Percentiles rank a stretch among this genome's conserved stretches.
These are phyloP conservation scores for Pythium insidiosum DNA, from an alignment of 352 stramenopile genomes.

Conservation along the genomic window DNA sequence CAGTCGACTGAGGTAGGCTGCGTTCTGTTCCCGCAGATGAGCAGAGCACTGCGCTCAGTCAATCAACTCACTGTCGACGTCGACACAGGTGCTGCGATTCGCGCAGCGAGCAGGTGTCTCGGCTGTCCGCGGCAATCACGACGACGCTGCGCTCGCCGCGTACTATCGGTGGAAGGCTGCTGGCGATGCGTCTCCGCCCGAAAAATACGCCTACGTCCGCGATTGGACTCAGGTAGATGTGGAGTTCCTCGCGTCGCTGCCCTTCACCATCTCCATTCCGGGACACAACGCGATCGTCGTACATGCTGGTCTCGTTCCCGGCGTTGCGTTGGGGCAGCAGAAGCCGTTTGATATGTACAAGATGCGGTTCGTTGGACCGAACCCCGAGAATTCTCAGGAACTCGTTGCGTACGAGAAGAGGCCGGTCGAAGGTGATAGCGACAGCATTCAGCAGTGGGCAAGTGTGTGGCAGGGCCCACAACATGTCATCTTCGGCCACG, in stretches of 20 bases:
- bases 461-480: conserved; percentile 68
- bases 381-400: no score
- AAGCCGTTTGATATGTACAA: conserved; percentile 88
- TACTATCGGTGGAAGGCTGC: conserved; percentile 43
- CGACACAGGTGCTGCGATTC: conserved; percentile 58
- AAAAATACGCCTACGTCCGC: conserved; percentile 67
- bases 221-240: conserved; percentile 49
- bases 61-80: not conserved
- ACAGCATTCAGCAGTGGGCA: conserved; percentile 66
- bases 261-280: conserved; percentile 67
- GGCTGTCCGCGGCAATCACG: conserved; percentile 77
- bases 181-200: not conserved
- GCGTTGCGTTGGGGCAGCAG: conserved; percentile 70
- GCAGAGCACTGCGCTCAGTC: no score
- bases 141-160: conserved; percentile 57
- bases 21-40: not conserved
- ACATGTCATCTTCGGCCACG: conserved; percentile 90
- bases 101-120: conserved; percentile 44
- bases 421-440: conserved; percentile 15
- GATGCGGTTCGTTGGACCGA: no score
- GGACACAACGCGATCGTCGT: conserved; percentile 52
- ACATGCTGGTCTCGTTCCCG: conserved; percentile 63
- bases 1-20: conserved; percentile 44
- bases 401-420: conserved; percentile 39
- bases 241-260: conserved; percentile 59